Evolutionary conservation across 495 filamentous ascomycete species (phyloP), one percentile per base, ranked within the genome.

Genomic region (Penicillium coffeae): DNA sequence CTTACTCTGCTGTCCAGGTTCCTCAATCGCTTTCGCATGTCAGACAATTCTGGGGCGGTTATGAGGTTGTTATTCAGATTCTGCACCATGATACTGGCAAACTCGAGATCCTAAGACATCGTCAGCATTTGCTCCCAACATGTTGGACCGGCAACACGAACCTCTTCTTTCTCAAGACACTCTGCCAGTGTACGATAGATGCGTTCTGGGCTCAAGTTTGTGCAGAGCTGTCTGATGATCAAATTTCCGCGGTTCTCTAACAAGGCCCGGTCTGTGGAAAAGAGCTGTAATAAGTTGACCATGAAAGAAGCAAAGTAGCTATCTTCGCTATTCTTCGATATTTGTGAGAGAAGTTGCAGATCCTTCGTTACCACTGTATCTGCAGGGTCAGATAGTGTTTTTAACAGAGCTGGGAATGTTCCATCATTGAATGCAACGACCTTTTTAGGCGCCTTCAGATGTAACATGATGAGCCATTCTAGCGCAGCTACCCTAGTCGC

Each of bases 1-100:
- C 35, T 47, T 68, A 89, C 88, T 67, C 83, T 88, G 0, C 87
- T 87, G 63, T 97, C 93, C 9, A 96, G 74, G 61, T 93, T 97
- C 21, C 92, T 79, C 39, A 99, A 74, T 15, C 93, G 77, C 64
- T 95, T 96, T 38, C 94, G 80, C 37, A 99, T 73, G 42, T 96
- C 94, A 0, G 89, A 83, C 25, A 99, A 75, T 61, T 99, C 90
- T 0, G 94, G 94, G 0, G 94, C 94, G 9, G 94, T 99, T 54
- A 97, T 97, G 15, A 99, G 79, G 55, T 97, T 99, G 59, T 99
- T 99, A 69, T 99, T 99, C 37, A 99, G 75, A 64, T 97, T 96
- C 60, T 97, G 94, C 20, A 99, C 90, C 94, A 99, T 99, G 56
- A 97, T 99, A 54, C 91, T 96, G 14, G 94, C 90, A 66, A 99